Percentiles rank a stretch among this genome's conserved stretches.
phyloP scores from a whole-genome alignment of 768 basidiomycete genomes.

The Tylopilus rubrobrunneus region DNA sequence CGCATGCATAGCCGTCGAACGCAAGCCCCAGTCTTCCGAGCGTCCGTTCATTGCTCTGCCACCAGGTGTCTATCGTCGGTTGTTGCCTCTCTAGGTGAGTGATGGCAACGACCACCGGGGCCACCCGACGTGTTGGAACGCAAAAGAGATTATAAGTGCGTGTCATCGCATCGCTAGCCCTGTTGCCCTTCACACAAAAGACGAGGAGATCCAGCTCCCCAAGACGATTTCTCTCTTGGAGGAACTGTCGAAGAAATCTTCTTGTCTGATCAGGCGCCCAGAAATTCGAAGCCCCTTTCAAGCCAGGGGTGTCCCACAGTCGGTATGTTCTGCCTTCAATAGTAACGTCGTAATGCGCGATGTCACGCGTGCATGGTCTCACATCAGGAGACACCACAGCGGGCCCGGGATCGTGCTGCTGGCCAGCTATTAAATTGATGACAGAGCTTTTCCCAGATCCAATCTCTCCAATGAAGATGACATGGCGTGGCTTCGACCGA shows the following conservation, averaged over 20 bases:
- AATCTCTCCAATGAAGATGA: slow-evolving; percentile 34
- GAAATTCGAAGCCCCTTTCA: slow-evolving; percentile 5
- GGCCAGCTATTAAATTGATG: slow-evolving; percentile 37
- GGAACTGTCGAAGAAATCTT: slow-evolving; percentile 16
- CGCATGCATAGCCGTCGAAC: slow-evolving; percentile 30
- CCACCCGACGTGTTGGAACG: slow-evolving; percentile 28
- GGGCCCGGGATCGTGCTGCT: not conserved
- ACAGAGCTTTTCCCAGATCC: slow-evolving; percentile 39
- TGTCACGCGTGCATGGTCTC: slow-evolving; percentile 30
- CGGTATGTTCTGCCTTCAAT: slow-evolving; percentile 14
- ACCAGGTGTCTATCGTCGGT: slow-evolving; percentile 33
- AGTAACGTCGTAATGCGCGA: slow-evolving; percentile 19
- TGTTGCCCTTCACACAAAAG: slow-evolving; percentile 20
- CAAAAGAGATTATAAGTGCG: slow-evolving; percentile 24
- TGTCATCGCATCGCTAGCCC: slow-evolving; percentile 10
- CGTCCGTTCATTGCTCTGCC: slow-evolving; percentile 20
- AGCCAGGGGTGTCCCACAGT: slow-evolving; percentile 34
- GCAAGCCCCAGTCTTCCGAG: slow-evolving; percentile 18
- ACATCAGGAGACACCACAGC: slow-evolving; percentile 28
- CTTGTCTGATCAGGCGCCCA: slow-evolving; percentile 7
- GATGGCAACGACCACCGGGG: slow-evolving; percentile 35
- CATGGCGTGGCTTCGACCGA: slow-evolving; percentile 20
- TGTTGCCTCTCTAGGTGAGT: slow-evolving; percentile 34
- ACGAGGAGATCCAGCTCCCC: slow-evolving; percentile 23
- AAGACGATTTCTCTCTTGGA: slow-evolving; percentile 24